phyloP scores from a whole-genome alignment of 1,284 basidiomycete species.

The Mrakiaceae sp. region DNA sequence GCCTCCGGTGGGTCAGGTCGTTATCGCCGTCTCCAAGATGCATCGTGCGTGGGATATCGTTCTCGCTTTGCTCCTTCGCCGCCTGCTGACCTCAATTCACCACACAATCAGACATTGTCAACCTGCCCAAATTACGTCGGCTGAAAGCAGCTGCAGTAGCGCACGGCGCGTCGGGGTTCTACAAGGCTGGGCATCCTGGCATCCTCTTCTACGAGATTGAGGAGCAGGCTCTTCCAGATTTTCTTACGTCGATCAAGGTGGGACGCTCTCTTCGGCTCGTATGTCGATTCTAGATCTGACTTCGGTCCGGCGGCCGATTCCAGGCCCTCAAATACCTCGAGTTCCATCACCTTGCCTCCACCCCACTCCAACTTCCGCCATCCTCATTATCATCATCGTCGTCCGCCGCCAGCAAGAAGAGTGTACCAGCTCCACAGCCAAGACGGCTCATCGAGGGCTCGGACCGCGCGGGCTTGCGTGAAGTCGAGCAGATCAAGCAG shows the following conservation, averaged over 20 bases:
- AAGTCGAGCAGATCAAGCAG: too few relatives aligned
- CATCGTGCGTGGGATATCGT: constrained; percentile 1
- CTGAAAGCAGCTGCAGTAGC: constrained; percentile 5
- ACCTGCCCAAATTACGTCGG: constrained; percentile 9
- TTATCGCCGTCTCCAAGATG: constrained; percentile 15
- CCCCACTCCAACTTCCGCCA: not conserved
- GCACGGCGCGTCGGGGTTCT: not conserved
- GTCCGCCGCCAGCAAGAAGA: not conserved
- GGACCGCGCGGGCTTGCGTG: too few relatives aligned
- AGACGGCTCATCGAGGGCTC: too few relatives aligned
- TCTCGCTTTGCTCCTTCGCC: not conserved
- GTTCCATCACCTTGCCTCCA: constrained; percentile 9
- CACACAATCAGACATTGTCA: constrained; percentile 6
- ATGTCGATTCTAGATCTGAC: not conserved
- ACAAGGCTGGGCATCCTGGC: constrained; percentile 8
- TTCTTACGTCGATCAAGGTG: not conserved
- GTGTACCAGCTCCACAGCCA: too few relatives aligned
- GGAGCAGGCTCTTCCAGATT: not conserved
- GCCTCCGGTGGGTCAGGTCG: not conserved
- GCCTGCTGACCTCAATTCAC: not conserved
- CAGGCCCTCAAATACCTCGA: constrained; percentile 12
- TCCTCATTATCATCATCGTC: not conserved
- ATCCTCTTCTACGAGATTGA: constrained; percentile 9
- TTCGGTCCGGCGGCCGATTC: too few relatives aligned
- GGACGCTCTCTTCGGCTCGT: not conserved